A percentile compares a stretch with the other conserved stretches of the same genome.
phyloP scores from a whole-genome alignment of 108 stramenopile genomes.

The Nitzschia sp. region DNA sequence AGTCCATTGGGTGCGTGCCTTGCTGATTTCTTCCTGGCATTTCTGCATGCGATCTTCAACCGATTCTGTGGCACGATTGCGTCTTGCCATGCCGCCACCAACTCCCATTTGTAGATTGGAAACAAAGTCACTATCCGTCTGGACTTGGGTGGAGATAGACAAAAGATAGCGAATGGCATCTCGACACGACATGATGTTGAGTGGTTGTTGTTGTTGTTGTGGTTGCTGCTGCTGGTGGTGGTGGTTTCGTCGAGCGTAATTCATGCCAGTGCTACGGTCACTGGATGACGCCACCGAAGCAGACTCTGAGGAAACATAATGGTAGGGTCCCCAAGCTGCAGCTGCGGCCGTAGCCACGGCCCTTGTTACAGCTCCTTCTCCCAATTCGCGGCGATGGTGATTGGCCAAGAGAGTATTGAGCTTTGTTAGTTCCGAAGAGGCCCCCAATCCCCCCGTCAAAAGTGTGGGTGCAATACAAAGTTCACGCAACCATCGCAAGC shows the following conservation, averaged over 20 bases:
- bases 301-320: too few relatives aligned
- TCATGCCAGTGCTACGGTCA: too few relatives aligned
- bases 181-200: not conserved
- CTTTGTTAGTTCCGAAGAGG: conserved; percentile 3
- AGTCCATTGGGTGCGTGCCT: not conserved
- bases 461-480: not conserved
- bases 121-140: conserved; percentile 36
- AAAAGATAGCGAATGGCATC: not conserved
- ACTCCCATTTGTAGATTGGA: conserved; percentile 36
- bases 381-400: conserved; percentile 33
- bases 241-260: too few relatives aligned
- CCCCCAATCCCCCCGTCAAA: conserved; percentile 25
- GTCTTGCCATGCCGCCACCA: conserved; percentile 30
- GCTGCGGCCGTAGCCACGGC: too few relatives aligned
- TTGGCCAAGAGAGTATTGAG: conserved; percentile 9
- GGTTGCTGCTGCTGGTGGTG: too few relatives aligned
- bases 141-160: conserved; percentile 17
- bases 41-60: not conserved
- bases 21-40: not conserved
- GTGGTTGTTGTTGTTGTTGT: not conserved
- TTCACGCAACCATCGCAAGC: not conserved
- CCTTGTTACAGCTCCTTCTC: conserved; percentile 37
- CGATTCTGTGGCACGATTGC: conserved; percentile 40
- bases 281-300: too few relatives aligned
- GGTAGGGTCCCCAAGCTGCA: too few relatives aligned